Evolutionary conservation across 169 alveolate genomes (phyloP).

Genomic region (Eimeria praecox): DNA sequence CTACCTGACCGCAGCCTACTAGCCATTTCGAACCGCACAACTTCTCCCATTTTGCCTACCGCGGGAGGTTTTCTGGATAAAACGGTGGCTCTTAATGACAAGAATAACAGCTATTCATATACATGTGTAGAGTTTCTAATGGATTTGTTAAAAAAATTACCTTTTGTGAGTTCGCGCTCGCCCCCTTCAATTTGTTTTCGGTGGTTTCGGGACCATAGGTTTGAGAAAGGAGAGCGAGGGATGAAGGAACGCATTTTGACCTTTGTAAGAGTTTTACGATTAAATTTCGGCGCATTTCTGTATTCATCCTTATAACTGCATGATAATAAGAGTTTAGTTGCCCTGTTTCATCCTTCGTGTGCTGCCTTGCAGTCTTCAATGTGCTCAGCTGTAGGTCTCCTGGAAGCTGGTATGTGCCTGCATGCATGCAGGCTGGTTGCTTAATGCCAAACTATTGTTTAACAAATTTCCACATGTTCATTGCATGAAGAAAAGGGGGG

Average conservation of each 20-base stretch:
- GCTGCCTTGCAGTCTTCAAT: background rate
- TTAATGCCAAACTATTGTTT: no score
- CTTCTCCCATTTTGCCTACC: background rate
- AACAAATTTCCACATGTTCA: no score
- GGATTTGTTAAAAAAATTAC: background rate
- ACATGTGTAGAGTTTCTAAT: background rate
- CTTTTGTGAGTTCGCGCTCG: background rate
- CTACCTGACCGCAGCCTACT: background rate
- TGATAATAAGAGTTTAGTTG: background rate
- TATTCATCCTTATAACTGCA: background rate
- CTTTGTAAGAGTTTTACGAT: background rate
- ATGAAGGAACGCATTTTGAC: background rate
- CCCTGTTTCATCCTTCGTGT: background rate
- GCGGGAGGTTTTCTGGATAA: background rate
- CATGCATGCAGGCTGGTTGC: background rate
- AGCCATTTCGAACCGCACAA: background rate
- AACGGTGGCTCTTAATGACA: background rate
- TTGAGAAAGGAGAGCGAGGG: background rate
- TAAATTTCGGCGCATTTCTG: background rate
- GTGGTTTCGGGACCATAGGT: background rate
- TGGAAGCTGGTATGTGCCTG: background rate
- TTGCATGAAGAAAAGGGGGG: no score
- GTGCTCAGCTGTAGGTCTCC: background rate
- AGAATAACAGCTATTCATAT: background rate
- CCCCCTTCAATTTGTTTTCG: background rate